Evolutionary conservation across 257 asterid species (phyloP), one percentile per base, ranked within the genome.

Genomic region (Echium plantagineum): DNA sequence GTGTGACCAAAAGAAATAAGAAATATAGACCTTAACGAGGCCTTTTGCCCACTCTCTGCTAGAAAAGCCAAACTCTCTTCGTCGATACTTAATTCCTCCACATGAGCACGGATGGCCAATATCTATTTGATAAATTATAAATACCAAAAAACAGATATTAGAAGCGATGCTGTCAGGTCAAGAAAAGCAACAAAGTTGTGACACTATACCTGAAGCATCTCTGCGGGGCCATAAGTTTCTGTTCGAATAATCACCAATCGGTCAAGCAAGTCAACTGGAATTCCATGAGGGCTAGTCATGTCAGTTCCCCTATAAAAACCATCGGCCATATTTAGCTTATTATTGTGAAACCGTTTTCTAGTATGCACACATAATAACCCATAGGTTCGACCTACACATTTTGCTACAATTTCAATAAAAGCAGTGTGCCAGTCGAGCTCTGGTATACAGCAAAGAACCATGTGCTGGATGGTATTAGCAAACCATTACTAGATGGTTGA

Each of bases 191-290:
- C 15, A 24, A 24, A 61, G 58, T 38, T 60, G 22, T 56, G 28
- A 35, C 59, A 21, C 31, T 30, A 10, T 2, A 88, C 97, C 98
- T 91, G 95, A 72, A 91, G 89, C 97, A 84, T 91, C 76, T 91
- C 97, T 31, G 97, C 90, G 5, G 98, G 97, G 53, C 98, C 97
- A 63, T 91, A 91, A 20, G 94, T 91, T 77, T 79, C 90, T 0
- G 97, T 88, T 72, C 98, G 83, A 63, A 91, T 87, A 68, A 91
- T 91, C 61, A 73, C 90, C 85, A 91, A 73, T 5, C 98, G 88
- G 58, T 91, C 98, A 58, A 91, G 72, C 62, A 91, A 80, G 77
- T 91, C 98, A 52, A 91, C 84, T 13, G 98, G 98, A 52, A 91
- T 77, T 66, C 98, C 98, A 60, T 91, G 98, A 67, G 98, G 98